Percentiles rank a stretch among this genome's conserved stretches.
Evolutionary conservation across 352 stramenopile species (phyloP).

Genomic region (Blastocystis sp.): DNA sequence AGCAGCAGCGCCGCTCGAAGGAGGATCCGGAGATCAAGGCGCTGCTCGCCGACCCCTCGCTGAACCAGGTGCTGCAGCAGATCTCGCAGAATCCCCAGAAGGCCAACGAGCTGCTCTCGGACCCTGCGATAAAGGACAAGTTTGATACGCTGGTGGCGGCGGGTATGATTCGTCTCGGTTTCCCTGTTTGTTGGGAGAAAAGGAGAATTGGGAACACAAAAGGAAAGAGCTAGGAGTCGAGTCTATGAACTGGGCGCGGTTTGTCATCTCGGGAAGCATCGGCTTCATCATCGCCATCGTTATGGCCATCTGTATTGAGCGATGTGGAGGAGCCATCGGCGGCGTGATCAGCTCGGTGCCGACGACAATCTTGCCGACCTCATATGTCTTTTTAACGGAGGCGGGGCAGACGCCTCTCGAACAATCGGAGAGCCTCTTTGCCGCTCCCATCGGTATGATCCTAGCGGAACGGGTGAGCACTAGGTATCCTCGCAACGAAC

Average conservation of each 20-base stretch:
- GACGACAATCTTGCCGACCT: slow-evolving; percentile 61
- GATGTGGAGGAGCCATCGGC: slow-evolving; percentile 63
- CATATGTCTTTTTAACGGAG: slow-evolving; percentile 61
- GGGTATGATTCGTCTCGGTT: slow-evolving; percentile 86
- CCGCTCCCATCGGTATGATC: slow-evolving; percentile 38
- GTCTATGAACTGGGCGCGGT: slow-evolving; percentile 51
- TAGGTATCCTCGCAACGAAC: slow-evolving; percentile 49
- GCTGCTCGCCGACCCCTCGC: slow-evolving; percentile 93
- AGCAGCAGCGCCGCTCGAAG: slow-evolving; percentile 92
- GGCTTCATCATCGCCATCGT: slow-evolving; percentile 66
- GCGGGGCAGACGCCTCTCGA: not conserved
- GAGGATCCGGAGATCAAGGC: slow-evolving; percentile 96
- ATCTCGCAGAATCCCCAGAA: slow-evolving; percentile 89
- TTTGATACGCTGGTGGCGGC: slow-evolving; percentile 98
- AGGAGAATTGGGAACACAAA: not conserved
- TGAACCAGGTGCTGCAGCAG: slow-evolving; percentile 94
- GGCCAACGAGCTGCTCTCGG: slow-evolving; percentile 85
- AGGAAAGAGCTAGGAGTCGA: not conserved
- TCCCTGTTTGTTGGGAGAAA: slow-evolving; percentile 55
- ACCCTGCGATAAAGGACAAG: slow-evolving; percentile 89
- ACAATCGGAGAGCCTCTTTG: slow-evolving; percentile 44
- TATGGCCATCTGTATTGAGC: slow-evolving; percentile 54
- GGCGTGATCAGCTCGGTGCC: slow-evolving; percentile 42
- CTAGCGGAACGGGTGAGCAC: too few species aligned
- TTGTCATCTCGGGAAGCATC: slow-evolving; percentile 16